Evolutionary conservation across 1,284 basidiomycete species (phyloP), one percentile per base, ranked within the genome.

Genomic region (Ustilago cynodontis): DNA sequence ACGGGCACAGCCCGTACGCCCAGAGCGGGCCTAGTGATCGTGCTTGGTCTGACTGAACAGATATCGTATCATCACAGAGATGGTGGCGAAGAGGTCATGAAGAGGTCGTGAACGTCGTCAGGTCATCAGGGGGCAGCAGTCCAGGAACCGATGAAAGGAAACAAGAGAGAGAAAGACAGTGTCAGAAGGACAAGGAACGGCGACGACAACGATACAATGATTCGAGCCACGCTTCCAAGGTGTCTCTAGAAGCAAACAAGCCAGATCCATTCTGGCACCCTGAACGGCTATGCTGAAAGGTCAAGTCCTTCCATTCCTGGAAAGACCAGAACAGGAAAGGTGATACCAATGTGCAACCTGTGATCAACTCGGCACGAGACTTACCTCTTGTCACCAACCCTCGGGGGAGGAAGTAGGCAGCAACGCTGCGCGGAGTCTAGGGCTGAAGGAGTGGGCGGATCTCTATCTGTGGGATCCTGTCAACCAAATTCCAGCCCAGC

Each of bases 1-100:
- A 59, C 64, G 63, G 64, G 69, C 69, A 49, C 69, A 59, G 69
- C 69, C 69, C 64, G 64, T 50, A 47, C 67, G 52, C 33, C 13
- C 41, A 5, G 20, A 20, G 31, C 13, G 35, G 26, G 29, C 18
- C 11, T 22, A 22, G 37, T 39, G 20, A 45, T 26, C 16, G 52
- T 43, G 45, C 50, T 14, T 49, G 29, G n/a, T 49, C 26, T 20
- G 16, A 24, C 45, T 49, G 45, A 3, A 13, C 13, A 2, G 37
- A 5, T 1, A 10, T 3, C 7, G 20, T 55, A 55, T 65, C 59
- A 71, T 61, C n/a, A 20, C 35, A 56, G 22, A 45, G 50, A 24
- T 26, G 28, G 35, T 16, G 28, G 16, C 6, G 16, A 13, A 29
- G n/a, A 8, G n/a, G 24, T 33, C 35, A 59, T 51, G 35, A 55